phyloP scores from a whole-genome alignment of 495 filamentous ascomycete genomes.

The Xylaria sp. region DNA sequence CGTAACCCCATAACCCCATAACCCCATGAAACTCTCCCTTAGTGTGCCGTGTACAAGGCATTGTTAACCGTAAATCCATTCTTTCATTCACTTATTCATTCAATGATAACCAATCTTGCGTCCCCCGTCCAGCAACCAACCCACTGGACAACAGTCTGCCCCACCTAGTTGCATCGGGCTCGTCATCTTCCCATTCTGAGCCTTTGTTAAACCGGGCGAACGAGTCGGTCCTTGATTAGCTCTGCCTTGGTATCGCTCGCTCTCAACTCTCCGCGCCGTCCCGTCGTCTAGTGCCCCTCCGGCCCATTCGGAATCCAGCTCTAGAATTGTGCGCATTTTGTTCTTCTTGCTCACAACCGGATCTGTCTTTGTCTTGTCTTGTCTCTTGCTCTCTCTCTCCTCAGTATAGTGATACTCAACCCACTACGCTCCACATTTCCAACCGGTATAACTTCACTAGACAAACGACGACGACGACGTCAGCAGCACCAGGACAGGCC shows the following conservation, averaged over 20 bases:
- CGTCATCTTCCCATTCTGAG: conserved; percentile 17
- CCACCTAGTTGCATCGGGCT: conserved; percentile 17
- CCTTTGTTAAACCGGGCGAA: conserved; percentile 12
- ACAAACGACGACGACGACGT: neutral
- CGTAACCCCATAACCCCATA: too few relatives aligned
- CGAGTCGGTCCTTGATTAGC: conserved; percentile 5
- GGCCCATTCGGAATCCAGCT: neutral
- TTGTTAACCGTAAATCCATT: neutral
- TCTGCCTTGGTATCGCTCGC: neutral
- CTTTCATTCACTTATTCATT: too few relatives aligned
- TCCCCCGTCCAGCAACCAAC: neutral
- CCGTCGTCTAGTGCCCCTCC: neutral
- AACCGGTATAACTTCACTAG: neutral
- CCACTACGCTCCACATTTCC: neutral
- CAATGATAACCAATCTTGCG: neutral
- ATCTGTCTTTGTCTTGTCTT: too few relatives aligned
- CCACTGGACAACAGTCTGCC: neutral
- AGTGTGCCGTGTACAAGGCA: conserved; percentile 3
- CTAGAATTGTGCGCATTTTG: neutral
- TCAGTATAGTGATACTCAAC: neutral
- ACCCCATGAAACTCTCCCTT: neutral
- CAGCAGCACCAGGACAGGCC: neutral
- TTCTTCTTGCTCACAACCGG: neutral
- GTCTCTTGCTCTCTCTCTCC: neutral
- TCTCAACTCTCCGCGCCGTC: neutral